Evolutionary conservation across 2,329 filamentous ascomycete species (phyloP), one percentile per base, ranked within the genome.

Genomic region (Neocucurbitaria cava): DNA sequence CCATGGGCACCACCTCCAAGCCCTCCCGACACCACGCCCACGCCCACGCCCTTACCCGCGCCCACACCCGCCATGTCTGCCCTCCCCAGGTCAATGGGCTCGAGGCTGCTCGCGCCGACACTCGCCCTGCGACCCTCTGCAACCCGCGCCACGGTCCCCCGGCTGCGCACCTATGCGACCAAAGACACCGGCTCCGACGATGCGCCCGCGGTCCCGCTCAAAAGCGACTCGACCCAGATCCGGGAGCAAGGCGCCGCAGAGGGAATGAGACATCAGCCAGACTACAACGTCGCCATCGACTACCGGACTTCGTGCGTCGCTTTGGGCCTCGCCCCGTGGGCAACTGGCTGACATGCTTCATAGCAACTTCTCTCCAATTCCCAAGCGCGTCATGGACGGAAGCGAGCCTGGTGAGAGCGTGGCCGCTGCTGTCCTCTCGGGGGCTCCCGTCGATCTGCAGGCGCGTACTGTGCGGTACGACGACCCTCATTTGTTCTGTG

Each of bases 361-460:
- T 72, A 97, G 94, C 56, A 88, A 87, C 72, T 99, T 91, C 78
- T 96, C 94, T 1, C 95, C 94, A 18, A 87, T 97, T 20, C 94
- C 95, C 54, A 93, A 90, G 81, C 85, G 88, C 62, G 85, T 97
- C 56, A 92, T 96, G 85, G 89, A 96, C 72, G 95, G 93, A 70
- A 96, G 89, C 73, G 94, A 98, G 79, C 87, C 89, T 39, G 85
- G 83, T 35, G 85, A 89, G 3, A 81, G 87, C 54, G 83, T 95
- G 38, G 87, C 93, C 46, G 95, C 94, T 23, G 92, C 92, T 56
- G 85, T 95, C 24, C 83, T 97, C 28, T 98, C 95, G 3, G 95
- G 94, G 46, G 95, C 95, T 42, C 96, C 95, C 26, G 86, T 93
- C 52, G 96, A 99, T 75, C 86, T 99, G 17, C 93, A 99, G 81